phyloP scores from a whole-genome alignment of 192 early-diverging fungal species.

The Coemansia sp. region DNA sequence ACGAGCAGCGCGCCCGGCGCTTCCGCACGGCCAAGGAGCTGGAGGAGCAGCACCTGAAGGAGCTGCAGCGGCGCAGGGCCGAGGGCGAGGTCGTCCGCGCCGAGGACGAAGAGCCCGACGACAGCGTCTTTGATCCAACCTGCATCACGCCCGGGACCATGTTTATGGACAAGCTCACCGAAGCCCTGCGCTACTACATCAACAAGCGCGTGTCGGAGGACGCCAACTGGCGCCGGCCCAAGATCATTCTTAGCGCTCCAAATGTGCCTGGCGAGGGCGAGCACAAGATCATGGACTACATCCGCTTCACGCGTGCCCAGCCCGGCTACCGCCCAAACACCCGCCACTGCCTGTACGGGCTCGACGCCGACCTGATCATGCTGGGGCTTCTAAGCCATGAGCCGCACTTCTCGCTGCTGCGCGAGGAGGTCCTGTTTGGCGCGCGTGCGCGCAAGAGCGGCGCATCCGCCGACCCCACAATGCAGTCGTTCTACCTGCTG shows the following conservation, averaged over 20 bases:
- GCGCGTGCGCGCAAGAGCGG: constrained; percentile 15
- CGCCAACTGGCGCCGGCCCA: constrained; percentile 81
- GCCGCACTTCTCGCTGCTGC: constrained; percentile 90
- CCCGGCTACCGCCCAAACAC: constrained; percentile 82
- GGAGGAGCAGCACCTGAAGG: constrained; percentile 43
- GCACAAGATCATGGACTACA: constrained; percentile 99
- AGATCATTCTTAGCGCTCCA: constrained; percentile 91
- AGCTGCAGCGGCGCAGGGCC: constrained; percentile 53
- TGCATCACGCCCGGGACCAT: constrained; percentile 97
- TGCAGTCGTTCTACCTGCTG: constrained; percentile 65
- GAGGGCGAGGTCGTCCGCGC: constrained; percentile 57
- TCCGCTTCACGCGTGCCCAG: constrained; percentile 76
- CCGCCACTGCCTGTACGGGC: constrained; percentile 92
- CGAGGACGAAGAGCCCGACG: constrained; percentile 62
- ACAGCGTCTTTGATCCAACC: constrained; percentile 87
- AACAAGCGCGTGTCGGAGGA: constrained; percentile 83
- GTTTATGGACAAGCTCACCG: constrained; percentile 90
- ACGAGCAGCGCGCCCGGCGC: constrained; percentile 94
- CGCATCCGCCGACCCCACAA: constrained; percentile 26
- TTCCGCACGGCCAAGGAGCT: constrained; percentile 92
- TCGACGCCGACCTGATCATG: constrained; percentile 98
- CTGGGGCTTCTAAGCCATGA: constrained; percentile 92
- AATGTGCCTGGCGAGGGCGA: constrained; percentile 97
- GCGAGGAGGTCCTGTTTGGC: constrained; percentile 90
- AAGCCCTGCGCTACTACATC: constrained; percentile 84